A percentile compares a stretch with the other conserved stretches of the same genome.
These are phyloP conservation scores for Metschnikowia corniflorae DNA, from an alignment of 805 yeast species.

Conservation along the genomic window DNA sequence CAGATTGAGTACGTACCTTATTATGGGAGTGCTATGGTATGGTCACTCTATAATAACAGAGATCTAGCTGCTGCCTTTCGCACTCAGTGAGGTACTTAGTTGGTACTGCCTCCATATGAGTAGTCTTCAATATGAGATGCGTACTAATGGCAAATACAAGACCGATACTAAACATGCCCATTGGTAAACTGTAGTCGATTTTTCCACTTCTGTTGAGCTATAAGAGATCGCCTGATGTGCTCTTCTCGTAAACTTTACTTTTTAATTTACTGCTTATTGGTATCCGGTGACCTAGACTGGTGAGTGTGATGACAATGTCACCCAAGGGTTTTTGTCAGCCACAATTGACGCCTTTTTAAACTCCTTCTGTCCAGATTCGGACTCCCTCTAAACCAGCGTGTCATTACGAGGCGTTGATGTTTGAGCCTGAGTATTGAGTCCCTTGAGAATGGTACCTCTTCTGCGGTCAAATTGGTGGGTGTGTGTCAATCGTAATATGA, in stretches of 20 bases:
- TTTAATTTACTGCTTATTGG: slow-evolving; percentile 19
- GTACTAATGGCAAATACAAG: slow-evolving; percentile 80
- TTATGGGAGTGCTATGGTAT: no score
- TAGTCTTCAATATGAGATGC: no score
- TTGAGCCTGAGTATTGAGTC: slow-evolving; percentile 49
- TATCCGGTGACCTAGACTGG: slow-evolving; percentile 17
- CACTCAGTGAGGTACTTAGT: no score
- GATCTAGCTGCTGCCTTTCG: no score
- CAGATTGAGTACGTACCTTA: no score
- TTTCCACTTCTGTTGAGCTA: slow-evolving; percentile 68
- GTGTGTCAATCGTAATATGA: no score
- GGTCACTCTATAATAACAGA: no score
- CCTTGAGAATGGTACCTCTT: slow-evolving; percentile 51
- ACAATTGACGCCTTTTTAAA: slow-evolving; percentile 5
- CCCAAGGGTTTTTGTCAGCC: slow-evolving; percentile 35
- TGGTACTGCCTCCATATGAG: no score
- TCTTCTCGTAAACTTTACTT: slow-evolving; percentile 25
- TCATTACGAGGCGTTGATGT: slow-evolving; percentile 39
- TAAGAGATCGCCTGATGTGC: slow-evolving; percentile 34
- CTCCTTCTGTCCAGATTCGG: slow-evolving; percentile 5
- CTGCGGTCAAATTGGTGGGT: slow-evolving; percentile 51
- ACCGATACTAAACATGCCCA: slow-evolving; percentile 76
- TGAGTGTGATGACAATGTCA: slow-evolving; percentile 34
- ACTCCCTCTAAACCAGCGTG: slow-evolving; percentile 29
- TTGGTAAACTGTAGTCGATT: slow-evolving; percentile 75